Base-by-base conservation (phyloP, 2,329 filamentous ascomycete species). In the Aspergillus pseudotamarii region DNA sequence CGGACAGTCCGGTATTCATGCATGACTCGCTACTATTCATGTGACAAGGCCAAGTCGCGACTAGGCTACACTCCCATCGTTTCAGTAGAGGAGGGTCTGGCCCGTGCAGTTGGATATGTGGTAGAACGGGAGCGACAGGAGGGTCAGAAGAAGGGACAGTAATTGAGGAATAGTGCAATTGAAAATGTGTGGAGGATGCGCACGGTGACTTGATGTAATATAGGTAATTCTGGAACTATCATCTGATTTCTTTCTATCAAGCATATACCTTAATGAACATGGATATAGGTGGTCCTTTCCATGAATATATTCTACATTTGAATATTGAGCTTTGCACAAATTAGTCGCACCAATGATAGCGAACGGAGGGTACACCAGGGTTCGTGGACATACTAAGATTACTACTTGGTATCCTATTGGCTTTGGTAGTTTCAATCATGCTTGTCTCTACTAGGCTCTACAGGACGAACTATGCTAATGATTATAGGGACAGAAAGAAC, bases 21-120 rank as follows among this genome's bases (percentile, higher is more conserved):
- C 67, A 82, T 83, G 78, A 79, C 80, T 48, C 78, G 82, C 43
- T 84, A 80, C 68, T 84, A 79, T 64, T 81, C 77, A 34, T 79
- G 79, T 60, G 76, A 80, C 23, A 83, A 83, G 69, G 79, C 82
- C 28, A 83, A 80, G 73, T 67, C 66, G 56, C 73, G 80, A 56
- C 72, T 83, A 12, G 80, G 79, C 19, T 84, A 84, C 68, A 59
- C 61, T 46, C 80, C 82, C n/a, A 69, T 80, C 53, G 76, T 83
- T 9, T 71, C 74, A 2, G 71, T 84, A 46, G 77, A 82, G 60
- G 82, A 84, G 70, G 82, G 79, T 16, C 73, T 82, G 53, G 75
- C 75, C n/a, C 77, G 81, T 67, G 76, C 79, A n/a, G 81, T 82
- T 50, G 76, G 77, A 43, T 79, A 77, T 63, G 74, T 79, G 55